A percentile compares a stretch with the other conserved stretches of the same genome.
phyloP scores from a whole-genome alignment of 352 stramenopile genomes.

The Globisporangium cylindrosporum region DNA sequence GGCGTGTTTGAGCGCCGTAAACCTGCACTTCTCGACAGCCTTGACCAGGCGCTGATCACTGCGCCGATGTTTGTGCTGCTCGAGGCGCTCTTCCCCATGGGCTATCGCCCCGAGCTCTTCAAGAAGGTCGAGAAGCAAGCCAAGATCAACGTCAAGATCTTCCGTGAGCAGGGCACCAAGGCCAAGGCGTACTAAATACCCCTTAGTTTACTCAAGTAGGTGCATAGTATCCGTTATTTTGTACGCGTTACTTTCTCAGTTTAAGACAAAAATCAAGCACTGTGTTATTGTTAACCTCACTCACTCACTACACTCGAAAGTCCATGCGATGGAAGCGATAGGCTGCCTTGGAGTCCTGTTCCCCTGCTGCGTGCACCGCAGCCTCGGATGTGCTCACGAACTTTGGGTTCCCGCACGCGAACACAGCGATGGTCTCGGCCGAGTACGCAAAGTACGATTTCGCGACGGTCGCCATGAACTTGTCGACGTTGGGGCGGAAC shows the following conservation, averaged over 20 bases:
- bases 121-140: slow-evolving; percentile 56
- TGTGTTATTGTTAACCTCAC: neutral
- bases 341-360: neutral
- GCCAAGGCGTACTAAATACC: neutral
- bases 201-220: neutral
- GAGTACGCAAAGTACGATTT: slow-evolving; percentile 18
- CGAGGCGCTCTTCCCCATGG: slow-evolving; percentile 71
- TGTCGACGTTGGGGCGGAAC: slow-evolving; percentile 23
- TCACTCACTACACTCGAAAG: slow-evolving; percentile 6
- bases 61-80: slow-evolving; percentile 87
- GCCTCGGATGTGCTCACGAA: slow-evolving; percentile 14
- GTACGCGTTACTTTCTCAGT: neutral
- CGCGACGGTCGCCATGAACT: slow-evolving; percentile 19
- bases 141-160: slow-evolving; percentile 59
- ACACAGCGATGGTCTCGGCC: slow-evolving; percentile 23
- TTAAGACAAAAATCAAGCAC: neutral
- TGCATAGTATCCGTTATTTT: neutral
- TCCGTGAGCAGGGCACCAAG: slow-evolving; percentile 26
- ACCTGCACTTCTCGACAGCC: slow-evolving; percentile 79
- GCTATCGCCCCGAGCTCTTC: slow-evolving; percentile 72
- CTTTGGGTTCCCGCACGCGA: slow-evolving; percentile 19
- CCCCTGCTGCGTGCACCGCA: slow-evolving; percentile 5
- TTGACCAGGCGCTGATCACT: slow-evolving; percentile 79
- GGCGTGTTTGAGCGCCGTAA: slow-evolving; percentile 83
- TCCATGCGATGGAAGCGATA: slow-evolving; percentile 14